Percentiles rank a stretch among this genome's conserved stretches.
Evolutionary conservation across 176 grass and related monocot species (phyloP).

Genomic region (Oryza longistaminata): DNA sequence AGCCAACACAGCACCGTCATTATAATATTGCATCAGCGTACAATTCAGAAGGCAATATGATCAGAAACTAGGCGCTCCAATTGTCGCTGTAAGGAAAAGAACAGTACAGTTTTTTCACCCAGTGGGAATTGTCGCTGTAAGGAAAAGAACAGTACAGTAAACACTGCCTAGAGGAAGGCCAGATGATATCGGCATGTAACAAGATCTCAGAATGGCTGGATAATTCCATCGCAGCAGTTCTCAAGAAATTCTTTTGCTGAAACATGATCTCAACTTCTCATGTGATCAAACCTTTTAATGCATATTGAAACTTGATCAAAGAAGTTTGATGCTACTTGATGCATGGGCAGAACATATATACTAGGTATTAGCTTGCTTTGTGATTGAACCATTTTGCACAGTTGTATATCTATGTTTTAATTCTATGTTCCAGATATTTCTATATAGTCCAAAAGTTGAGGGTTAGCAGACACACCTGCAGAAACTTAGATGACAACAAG

Average conservation of each 20-base stretch:
- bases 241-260: too few relatives aligned
- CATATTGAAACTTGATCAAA: too few relatives aligned
- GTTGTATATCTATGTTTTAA: neutral
- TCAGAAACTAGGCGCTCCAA: neutral
- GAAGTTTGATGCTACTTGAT: too few relatives aligned
- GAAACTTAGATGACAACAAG: slow-evolving; percentile 73
- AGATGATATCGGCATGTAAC: neutral
- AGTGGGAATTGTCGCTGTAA: neutral
- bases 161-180: neutral
- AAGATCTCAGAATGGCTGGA: too few relatives aligned
- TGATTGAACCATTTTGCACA: too few relatives aligned
- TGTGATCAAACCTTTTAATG: too few relatives aligned
- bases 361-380: too few relatives aligned
- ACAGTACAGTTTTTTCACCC: neutral
- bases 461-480: slow-evolving; percentile 55
- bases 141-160: slow-evolving; percentile 3
- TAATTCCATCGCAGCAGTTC: too few relatives aligned
- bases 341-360: too few relatives aligned
- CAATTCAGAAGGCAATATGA: neutral
- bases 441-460: slow-evolving; percentile 18
- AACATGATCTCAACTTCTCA: too few relatives aligned
- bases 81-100: slow-evolving; percentile 4
- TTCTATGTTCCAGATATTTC: neutral
- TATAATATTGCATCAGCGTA: neutral
- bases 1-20: slow-evolving; percentile 9